Base-by-base conservation (phyloP, 78 protist genomes). In the Dictyostelium capitatum region DNA sequence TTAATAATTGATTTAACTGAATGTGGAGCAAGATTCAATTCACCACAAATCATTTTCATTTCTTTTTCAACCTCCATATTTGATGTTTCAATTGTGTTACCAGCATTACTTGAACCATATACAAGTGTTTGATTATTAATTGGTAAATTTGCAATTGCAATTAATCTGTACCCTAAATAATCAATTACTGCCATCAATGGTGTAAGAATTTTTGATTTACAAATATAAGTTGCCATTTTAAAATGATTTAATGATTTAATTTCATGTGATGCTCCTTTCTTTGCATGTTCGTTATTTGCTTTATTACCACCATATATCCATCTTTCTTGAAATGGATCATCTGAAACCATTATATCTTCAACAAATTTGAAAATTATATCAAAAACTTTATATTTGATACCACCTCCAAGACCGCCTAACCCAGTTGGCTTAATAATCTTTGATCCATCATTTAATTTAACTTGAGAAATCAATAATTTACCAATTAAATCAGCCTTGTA, bases 361-460 rank as follows among this genome's bases (percentile, higher is more conserved):
- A 72, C 90, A 73, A 83, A 83, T 43, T 83, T 83, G 43, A 83
- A 83, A 43, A 83, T 72, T 8, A 83, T 83, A 73, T 83, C 90
- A 2, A 72, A 53, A 56, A 65, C 70, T n/a, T 54, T 83, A 25
- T 43, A 83, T 73, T 83, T 83, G 0, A 43, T 2, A 20, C 95
- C 95, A 82, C 95, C 95, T 11, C 77, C 95, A 5, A 72, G 77
- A 64, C 95, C 95, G 6, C 95, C 95, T 11, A 91, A 17, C 1
- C 1, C 47, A 6, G 20, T 28, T 54, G 95, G 95, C 41, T 91
- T 83, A 30, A 91, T 91, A 7, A 82, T 73, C 54, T 91, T 91
- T 25, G n/a, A 37, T 51, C 79, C 79, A 6, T n/a, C 79, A 62
- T 83, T 59, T 48, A 82, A 53, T 25, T 91, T 23, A 12, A 54